Conservation (phyloP, 352 stramenopile species). For the Elongisporangium prolatum region DNA sequence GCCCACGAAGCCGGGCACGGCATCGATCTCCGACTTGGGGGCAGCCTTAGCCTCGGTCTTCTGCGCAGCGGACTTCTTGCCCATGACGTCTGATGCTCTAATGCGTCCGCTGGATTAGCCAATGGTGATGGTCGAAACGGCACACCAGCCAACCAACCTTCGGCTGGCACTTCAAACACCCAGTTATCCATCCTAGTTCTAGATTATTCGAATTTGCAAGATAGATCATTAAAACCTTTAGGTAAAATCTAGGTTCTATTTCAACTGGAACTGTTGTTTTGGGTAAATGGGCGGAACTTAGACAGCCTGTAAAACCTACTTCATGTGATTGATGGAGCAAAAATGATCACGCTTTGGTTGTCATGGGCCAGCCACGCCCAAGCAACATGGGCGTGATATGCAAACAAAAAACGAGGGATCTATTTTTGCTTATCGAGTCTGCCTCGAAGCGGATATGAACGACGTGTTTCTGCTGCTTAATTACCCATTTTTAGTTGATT, state of each 20-base stretch:
- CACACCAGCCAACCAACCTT: constrained; percentile 5
- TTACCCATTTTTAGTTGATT: constrained; percentile 1
- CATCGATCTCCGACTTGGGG: constrained; percentile 27
- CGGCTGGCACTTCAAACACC: background rate
- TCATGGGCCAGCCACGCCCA: background rate
- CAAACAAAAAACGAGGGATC: too few relatives aligned
- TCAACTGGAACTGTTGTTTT: too few relatives aligned
- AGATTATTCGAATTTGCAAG: background rate
- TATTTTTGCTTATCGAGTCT: background rate
- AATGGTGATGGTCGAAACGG: background rate
- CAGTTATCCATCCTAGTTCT: background rate
- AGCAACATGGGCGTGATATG: too few relatives aligned
- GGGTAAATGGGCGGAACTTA: background rate
- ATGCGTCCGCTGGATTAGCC: background rate
- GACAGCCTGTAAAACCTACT: background rate
- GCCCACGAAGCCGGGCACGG: constrained; percentile 78
- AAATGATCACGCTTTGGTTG: background rate
- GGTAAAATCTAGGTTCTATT: too few relatives aligned
- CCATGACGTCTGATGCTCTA: constrained; percentile 5
- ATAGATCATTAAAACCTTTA: too few relatives aligned
- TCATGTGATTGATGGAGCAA: background rate
- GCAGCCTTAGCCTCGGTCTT: constrained; percentile 8
- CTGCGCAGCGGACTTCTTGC: constrained; percentile 6
- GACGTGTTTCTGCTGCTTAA: background rate
- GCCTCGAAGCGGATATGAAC: background rate